Percentiles rank a stretch among this genome's conserved stretches.
These are phyloP conservation scores for Aschersonia sp. DNA, from an alignment of 2,329 filamentous ascomycete genomes.

Conservation along the genomic window DNA sequence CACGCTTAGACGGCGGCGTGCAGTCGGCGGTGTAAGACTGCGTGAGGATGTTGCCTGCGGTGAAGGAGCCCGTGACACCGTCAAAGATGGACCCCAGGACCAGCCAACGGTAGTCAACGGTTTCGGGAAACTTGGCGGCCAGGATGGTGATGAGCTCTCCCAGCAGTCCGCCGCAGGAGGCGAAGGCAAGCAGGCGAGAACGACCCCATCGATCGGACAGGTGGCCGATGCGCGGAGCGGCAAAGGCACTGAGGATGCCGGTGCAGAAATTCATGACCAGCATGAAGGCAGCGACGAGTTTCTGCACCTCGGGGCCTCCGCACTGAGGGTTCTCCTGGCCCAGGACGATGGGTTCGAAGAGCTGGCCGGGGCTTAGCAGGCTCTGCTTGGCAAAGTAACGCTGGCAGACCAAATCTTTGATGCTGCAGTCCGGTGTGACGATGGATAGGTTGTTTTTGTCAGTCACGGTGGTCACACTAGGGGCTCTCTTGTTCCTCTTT, in stretches of 20 bases:
- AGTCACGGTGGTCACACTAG: neutral
- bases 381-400: slow-evolving; percentile 63
- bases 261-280: slow-evolving; percentile 61
- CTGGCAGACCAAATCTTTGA: slow-evolving; percentile 70
- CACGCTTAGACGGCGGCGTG: slow-evolving; percentile 63
- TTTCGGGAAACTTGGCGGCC: slow-evolving; percentile 60
- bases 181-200: slow-evolving; percentile 56
- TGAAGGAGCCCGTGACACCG: slow-evolving; percentile 80
- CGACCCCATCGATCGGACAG: slow-evolving; percentile 81
- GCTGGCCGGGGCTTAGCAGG: slow-evolving; percentile 36
- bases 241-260: slow-evolving; percentile 66
- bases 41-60: slow-evolving; percentile 58
- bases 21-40: slow-evolving; percentile 88
- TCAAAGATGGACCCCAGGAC: slow-evolving; percentile 66
- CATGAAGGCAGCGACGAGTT: slow-evolving; percentile 62
- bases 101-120: slow-evolving; percentile 63
- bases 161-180: slow-evolving; percentile 59
- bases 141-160: slow-evolving; percentile 67
- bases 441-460: neutral
- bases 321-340: slow-evolving; percentile 68
- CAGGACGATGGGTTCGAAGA: slow-evolving; percentile 37
- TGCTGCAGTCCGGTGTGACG: slow-evolving; percentile 23
- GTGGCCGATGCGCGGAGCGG: slow-evolving; percentile 69
- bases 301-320: slow-evolving; percentile 63
- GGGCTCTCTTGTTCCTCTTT: no score